Evolutionary conservation across 2,329 filamentous ascomycete species (phyloP).

Genomic region (Aspergillus sp.): DNA sequence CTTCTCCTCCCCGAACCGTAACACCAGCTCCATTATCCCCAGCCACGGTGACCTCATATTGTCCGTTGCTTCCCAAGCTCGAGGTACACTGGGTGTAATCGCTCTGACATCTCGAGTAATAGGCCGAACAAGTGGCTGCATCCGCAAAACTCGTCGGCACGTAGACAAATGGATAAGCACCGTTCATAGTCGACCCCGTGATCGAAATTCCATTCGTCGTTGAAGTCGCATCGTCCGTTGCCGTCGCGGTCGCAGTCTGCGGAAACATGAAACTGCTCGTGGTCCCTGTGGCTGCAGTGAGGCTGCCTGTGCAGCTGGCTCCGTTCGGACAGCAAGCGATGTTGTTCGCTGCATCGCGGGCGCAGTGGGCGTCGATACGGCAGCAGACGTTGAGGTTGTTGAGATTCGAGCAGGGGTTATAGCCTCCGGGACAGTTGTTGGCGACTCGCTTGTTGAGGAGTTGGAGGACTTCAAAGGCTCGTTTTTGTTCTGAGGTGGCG

Average conservation of each 20-base stretch:
- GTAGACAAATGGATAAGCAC: conserved; percentile 47
- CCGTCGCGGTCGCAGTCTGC: conserved; percentile 23
- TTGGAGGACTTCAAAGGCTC: conserved; percentile 26
- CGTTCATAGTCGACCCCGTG: conserved; percentile 40
- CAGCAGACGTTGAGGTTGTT: conserved; percentile 53
- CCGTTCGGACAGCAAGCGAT: conserved; percentile 57
- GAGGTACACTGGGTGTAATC: conserved; percentile 40
- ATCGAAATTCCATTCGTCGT: conserved; percentile 14
- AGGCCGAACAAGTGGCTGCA: conserved; percentile 46
- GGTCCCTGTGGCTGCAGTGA: conserved; percentile 29
- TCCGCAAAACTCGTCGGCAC: conserved; percentile 50
- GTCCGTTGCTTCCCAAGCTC: conserved; percentile 37
- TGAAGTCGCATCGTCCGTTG: conserved; percentile 22
- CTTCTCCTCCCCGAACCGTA: conserved; percentile 41
- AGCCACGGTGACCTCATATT: conserved; percentile 46
- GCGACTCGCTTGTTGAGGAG: conserved; percentile 23
- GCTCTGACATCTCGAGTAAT: conserved; percentile 47
- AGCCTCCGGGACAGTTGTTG: conserved; percentile 45
- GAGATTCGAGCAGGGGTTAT: conserved; percentile 47
- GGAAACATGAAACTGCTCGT: conserved; percentile 30
- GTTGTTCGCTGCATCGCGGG: conserved; percentile 49
- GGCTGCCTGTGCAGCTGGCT: conserved; percentile 52
- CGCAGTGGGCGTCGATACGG: conserved; percentile 46
- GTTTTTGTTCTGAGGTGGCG: conserved; percentile 13
- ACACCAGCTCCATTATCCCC: conserved; percentile 43